These are phyloP conservation scores for Syzygium oleosum DNA, from an alignment of 345 rosid species.

Conservation along the genomic window DNA sequence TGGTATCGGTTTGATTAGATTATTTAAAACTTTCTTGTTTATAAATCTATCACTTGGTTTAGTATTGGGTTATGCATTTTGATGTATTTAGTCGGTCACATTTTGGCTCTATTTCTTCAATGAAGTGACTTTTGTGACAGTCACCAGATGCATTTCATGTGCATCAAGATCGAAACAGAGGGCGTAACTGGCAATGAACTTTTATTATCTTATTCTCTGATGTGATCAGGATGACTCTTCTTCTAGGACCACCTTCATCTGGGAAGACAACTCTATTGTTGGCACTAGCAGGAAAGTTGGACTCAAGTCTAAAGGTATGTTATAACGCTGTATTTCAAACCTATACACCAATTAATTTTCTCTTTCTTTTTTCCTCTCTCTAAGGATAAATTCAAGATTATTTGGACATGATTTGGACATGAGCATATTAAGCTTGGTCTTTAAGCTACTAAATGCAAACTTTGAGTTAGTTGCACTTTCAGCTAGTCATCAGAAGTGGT, in stretches of 20 bases:
- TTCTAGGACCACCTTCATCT: not conserved
- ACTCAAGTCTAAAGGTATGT: not conserved
- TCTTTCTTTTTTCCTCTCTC: not conserved
- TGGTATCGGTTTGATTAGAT: not conserved
- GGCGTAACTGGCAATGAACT: not conserved
- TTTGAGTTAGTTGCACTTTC: not conserved
- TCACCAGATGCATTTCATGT: not conserved
- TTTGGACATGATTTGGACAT: not conserved
- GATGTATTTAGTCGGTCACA: not conserved
- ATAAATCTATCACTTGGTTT: not conserved
- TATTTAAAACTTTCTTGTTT: not conserved
- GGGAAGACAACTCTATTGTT: conserved; percentile 4
- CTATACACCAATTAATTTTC: not conserved
- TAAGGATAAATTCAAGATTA: not conserved
- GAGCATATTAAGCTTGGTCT: not conserved
- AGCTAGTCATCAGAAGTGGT: not conserved
- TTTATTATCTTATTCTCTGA: not conserved
- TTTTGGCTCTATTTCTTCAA: not conserved
- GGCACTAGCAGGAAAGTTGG: conserved; percentile 1
- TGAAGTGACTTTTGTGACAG: not conserved
- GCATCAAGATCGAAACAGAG: not conserved
- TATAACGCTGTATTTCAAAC: not conserved
- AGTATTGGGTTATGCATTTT: not conserved
- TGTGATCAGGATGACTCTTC: not conserved
- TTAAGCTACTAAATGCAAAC: not conserved